Evolutionary conservation across 768 basidiomycete species (phyloP), one percentile per base, ranked within the genome.

Genomic region (Lentinula sp.): DNA sequence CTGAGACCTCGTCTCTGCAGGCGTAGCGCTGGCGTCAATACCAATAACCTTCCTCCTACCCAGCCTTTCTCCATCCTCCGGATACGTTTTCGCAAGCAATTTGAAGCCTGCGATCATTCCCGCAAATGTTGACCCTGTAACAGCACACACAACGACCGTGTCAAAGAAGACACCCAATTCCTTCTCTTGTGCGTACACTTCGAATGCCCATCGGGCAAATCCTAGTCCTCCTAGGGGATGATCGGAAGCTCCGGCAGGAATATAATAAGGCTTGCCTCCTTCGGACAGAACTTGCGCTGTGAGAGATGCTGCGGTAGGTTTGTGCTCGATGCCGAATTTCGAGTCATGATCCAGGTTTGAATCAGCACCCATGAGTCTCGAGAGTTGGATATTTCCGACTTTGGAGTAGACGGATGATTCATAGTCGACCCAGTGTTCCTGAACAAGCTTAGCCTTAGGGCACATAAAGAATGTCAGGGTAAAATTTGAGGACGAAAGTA

Each of bases 61-160:
- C 20, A 49, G 16, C 20, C 23, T 49, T 18, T 16, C 4, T 6
- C 32, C 12, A 6, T 61, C 67, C 20, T 55, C 62, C 3, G 56
- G 63, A 41, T 53, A 41, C 16, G 61, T 32, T 33, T 64, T 67
- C 32, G 64, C 62, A 12, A 67, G 62, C 4, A 67, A 57, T 57
- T 67, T 67, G 62, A 68, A 68, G 0, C 68, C 68, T 9, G 67
- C 67, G 32, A 68, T 54, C 66, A 69, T 69, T 16, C 68, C 68
- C 3, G 68, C 67, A 3, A 66, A 64, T 23, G 68, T 68, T 3
- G 63, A 64, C 9, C 68, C 68, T 1, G 67, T 67, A 12, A 69
- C 68, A 12, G 67, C 48, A 62, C 68, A 69, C 1, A 69, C 68
- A 35, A 69, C 51, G 12, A 69, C 49, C 1, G 62, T 65, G 39